phyloP scores from a whole-genome alignment of 2,329 filamentous ascomycete species.

The Cladophialophora yegresii region DNA sequence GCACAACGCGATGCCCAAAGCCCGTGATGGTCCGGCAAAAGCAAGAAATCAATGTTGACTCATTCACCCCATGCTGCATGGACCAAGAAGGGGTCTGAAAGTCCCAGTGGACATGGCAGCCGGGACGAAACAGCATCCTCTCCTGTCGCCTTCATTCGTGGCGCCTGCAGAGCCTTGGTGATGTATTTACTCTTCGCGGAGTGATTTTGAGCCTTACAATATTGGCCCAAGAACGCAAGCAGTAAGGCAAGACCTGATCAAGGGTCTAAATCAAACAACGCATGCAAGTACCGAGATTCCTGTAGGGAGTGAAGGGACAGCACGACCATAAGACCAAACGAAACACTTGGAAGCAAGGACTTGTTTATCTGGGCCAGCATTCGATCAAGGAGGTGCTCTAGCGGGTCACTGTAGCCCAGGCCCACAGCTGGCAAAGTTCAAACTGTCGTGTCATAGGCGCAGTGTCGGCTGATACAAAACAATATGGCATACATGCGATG shows the following conservation, averaged over 20 bases:
- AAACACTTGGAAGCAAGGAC: not conserved
- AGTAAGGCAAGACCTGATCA: not conserved
- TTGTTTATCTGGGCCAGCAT: not conserved
- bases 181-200: not conserved
- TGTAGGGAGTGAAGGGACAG: not conserved
- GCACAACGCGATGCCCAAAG: not conserved
- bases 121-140: not conserved
- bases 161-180: not conserved
- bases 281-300: not conserved
- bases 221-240: not conserved
- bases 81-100: not conserved
- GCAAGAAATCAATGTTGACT: not conserved
- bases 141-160: not conserved
- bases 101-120: not conserved
- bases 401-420: not conserved
- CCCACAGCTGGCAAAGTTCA: not conserved
- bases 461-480: not conserved
- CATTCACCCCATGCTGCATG: not conserved
- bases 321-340: not conserved
- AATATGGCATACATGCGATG: not conserved
- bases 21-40: not conserved
- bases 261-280: not conserved
- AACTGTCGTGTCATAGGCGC: not conserved
- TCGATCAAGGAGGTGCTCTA: not conserved
- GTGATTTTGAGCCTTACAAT: not conserved